A percentile compares a stretch with the other conserved stretches of the same genome.
These are phyloP conservation scores for Hypomyces perniciosus DNA, from an alignment of 2,329 filamentous ascomycete species.

Conservation along the genomic window DNA sequence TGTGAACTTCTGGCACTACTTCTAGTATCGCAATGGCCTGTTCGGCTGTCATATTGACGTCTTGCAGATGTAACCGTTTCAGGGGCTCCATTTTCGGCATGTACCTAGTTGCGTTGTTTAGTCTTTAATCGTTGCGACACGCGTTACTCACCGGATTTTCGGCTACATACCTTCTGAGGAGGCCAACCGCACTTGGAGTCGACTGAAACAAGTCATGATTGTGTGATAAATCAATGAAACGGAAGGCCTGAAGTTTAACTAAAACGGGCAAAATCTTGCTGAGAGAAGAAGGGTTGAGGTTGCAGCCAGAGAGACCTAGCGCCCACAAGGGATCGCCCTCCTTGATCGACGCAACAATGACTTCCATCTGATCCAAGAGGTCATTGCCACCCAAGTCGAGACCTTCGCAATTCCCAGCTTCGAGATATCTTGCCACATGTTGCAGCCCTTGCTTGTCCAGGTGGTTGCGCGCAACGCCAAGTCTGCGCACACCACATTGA, in stretches of 20 bases:
- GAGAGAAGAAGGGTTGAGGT: constrained; percentile 66
- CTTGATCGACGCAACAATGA: constrained; percentile 46
- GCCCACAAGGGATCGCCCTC: constrained; percentile 63
- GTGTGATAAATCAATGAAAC: constrained; percentile 88
- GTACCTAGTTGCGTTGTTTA: constrained; percentile 41
- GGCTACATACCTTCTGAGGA: constrained; percentile 62
- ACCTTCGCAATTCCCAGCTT: constrained; percentile 73
- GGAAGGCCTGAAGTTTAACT: constrained; percentile 62
- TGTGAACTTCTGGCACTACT: constrained; percentile 75
- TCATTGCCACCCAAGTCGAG: constrained; percentile 87
- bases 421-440: constrained; percentile 71
- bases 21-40: constrained; percentile 90
- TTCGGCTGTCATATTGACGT: constrained; percentile 77
- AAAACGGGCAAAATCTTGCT: constrained; percentile 71
- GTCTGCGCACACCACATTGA: constrained; percentile 66
- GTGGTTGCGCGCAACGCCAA: constrained; percentile 78
- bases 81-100: constrained; percentile 71
- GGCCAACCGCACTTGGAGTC: constrained; percentile 64
- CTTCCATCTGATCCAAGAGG: constrained; percentile 48
- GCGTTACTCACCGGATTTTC: too few relatives aligned
- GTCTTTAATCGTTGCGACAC: too few relatives aligned
- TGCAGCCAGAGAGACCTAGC: constrained; percentile 80
- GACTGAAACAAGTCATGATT: constrained; percentile 74
- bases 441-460: constrained; percentile 68
- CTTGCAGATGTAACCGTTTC: constrained; percentile 79